Conservation (phyloP, 768 basidiomycete species). For the Lentinula edodes region DNA sequence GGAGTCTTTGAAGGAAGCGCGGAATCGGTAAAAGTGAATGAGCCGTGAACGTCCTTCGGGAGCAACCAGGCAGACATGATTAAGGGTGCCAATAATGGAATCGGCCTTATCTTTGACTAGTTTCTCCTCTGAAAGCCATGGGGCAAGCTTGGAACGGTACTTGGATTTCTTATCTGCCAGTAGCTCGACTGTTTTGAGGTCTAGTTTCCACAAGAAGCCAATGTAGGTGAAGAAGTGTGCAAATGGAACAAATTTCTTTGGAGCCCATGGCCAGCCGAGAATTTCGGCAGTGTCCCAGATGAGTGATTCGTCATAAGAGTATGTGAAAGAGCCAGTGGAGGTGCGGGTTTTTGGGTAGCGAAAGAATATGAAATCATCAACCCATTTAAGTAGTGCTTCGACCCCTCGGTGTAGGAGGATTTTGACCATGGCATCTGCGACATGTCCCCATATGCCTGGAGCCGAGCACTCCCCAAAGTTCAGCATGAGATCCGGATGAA, state of each 20-base stretch:
- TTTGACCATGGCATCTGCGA: slow-evolving; percentile 24
- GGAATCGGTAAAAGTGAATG: slow-evolving; percentile 22
- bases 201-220: slow-evolving; percentile 31
- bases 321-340: background rate
- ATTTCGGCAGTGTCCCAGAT: slow-evolving; percentile 11
- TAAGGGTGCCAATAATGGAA: slow-evolving; percentile 26
- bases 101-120: slow-evolving; percentile 20
- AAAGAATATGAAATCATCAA: slow-evolving; percentile 23
- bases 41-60: slow-evolving; percentile 23
- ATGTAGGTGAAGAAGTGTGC: slow-evolving; percentile 23
- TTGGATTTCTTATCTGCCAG: slow-evolving; percentile 22
- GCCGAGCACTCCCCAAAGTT: slow-evolving; percentile 24
- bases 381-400: slow-evolving; percentile 19
- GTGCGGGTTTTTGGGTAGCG: slow-evolving; percentile 9
- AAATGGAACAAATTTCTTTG: slow-evolving; percentile 13
- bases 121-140: slow-evolving; percentile 12
- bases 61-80: slow-evolving; percentile 27
- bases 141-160: slow-evolving; percentile 19
- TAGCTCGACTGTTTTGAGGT: slow-evolving; percentile 21
- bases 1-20: slow-evolving; percentile 15
- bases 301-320: slow-evolving; percentile 10
- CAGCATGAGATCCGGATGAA: slow-evolving; percentile 22
- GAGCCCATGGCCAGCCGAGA: slow-evolving; percentile 20
- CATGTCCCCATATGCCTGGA: slow-evolving; percentile 23
- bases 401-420: slow-evolving; percentile 15